A percentile compares a stretch with the other conserved stretches of the same genome.
Evolutionary conservation across 768 basidiomycete genomes (phyloP).

Genomic region (Phlebiopsis flavidoalba): DNA sequence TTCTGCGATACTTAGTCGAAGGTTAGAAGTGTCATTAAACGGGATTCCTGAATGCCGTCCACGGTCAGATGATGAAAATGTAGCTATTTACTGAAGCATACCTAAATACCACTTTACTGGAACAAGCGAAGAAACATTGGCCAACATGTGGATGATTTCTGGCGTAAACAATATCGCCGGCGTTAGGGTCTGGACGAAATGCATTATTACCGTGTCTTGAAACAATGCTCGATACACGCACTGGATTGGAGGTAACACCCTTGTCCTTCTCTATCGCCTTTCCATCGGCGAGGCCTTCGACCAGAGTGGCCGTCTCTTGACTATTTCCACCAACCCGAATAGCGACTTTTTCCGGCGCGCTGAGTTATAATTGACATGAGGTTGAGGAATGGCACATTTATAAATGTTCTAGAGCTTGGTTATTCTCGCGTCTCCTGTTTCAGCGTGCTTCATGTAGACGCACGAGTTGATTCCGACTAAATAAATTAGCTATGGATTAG

Average conservation of each 20-base stretch:
- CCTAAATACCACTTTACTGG: slow-evolving; percentile 46
- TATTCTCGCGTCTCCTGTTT: no score
- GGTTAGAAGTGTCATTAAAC: slow-evolving; percentile 22
- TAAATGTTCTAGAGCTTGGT: slow-evolving; percentile 3
- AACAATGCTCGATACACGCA: neutral
- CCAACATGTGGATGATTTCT: slow-evolving; percentile 46
- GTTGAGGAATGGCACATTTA: slow-evolving; percentile 39
- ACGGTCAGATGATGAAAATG: no score
- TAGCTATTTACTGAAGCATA: neutral
- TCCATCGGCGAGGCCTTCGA: slow-evolving; percentile 11
- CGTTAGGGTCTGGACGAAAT: slow-evolving; percentile 41
- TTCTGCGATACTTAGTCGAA: slow-evolving; percentile 32
- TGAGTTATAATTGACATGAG: slow-evolving; percentile 39
- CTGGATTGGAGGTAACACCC: slow-evolving; percentile 29
- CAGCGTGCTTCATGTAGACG: neutral
- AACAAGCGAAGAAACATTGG: slow-evolving; percentile 38
- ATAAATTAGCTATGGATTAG: neutral
- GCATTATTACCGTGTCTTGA: neutral
- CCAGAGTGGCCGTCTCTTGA: slow-evolving; percentile 39
- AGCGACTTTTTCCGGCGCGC: slow-evolving; percentile 37
- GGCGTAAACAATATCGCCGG: slow-evolving; percentile 43
- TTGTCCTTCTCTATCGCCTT: slow-evolving; percentile 19
- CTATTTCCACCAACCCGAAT: slow-evolving; percentile 46
- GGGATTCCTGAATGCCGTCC: slow-evolving; percentile 16
- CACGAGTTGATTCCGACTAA: slow-evolving; percentile 13